phyloP scores from a whole-genome alignment of 495 filamentous ascomycete species.

The Copromyces sp. region DNA sequence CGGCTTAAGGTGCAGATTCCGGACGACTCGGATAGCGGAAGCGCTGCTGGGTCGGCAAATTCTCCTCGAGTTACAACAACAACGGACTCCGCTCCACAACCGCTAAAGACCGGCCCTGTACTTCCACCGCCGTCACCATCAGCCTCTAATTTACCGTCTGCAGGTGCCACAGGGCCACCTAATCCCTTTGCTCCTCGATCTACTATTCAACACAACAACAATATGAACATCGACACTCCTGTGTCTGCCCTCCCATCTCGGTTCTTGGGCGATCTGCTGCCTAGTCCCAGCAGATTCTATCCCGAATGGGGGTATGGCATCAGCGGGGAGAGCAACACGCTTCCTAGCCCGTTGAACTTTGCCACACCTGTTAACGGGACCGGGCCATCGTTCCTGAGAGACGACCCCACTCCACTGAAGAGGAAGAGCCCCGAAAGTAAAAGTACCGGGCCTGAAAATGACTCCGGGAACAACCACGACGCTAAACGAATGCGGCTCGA shows the following conservation, averaged over 20 bases:
- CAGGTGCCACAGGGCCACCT: conserved; percentile 83
- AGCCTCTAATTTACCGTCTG: conserved; percentile 70
- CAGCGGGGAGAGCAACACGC: conserved; percentile 58
- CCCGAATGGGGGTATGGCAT: conserved; percentile 72
- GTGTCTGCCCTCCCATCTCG: conserved; percentile 94
- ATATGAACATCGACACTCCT: conserved; percentile 82
- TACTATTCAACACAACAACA: conserved; percentile 51
- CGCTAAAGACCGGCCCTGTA: conserved; percentile 48
- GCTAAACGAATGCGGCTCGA: neutral
- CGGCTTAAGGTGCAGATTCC: conserved; percentile 90
- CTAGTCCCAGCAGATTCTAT: conserved; percentile 84
- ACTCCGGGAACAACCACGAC: neutral
- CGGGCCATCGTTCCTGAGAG: conserved; percentile 57
- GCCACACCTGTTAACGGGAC: conserved; percentile 70
- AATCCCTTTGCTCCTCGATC: conserved; percentile 89
- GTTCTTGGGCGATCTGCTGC: conserved; percentile 78
- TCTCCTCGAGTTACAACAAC: conserved; percentile 64
- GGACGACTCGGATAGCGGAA: conserved; percentile 77
- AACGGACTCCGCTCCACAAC: conserved; percentile 35
- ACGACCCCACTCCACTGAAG: conserved; percentile 33
- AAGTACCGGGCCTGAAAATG: conserved; percentile 23
- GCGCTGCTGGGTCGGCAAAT: conserved; percentile 61
- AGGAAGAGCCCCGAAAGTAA: conserved; percentile 39
- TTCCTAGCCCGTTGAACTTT: conserved; percentile 86
- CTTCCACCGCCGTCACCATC: conserved; percentile 91